Evolutionary conservation across 1,139 yeast genomes (phyloP), one percentile per base, ranked within the genome.

Genomic region (Yamadazyma mexicana): DNA sequence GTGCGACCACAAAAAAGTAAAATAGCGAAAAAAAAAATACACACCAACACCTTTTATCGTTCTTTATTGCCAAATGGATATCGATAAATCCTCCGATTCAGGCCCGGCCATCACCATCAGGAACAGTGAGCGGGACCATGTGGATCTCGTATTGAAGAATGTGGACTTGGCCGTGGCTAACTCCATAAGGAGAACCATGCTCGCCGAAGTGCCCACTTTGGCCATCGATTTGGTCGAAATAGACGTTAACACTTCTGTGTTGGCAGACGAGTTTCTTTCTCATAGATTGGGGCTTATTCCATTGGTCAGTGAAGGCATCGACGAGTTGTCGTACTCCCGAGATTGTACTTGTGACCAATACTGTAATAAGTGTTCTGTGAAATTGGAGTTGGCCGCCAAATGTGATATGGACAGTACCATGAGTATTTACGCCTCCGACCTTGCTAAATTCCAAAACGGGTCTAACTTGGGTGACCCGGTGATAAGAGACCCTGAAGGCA

Each of bases 301-400:
- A 1, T 69, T 92, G 39, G 84, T 84, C 48, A 83, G 95, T 54
- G 80, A 83, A 37, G 92, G 88, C 40, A 88, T 91, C 35, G 96
- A 89, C 42, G 72, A 79, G 45, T 63, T 87, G 48, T 76, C 84
- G 31, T 89, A 88, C 64, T 84, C 95, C 29, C 77, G 97, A 56
- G 98, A 92, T 61, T 92, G 99, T 64, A 89, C 95, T 31, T 92
- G 99, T 70, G 98, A 92, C 61, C 95, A 91, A 59, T 92, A 92
- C 66, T 92, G 99, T 66, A 89, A 88, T 44, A 84, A 86, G 62
- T 92, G 99, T 66, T 83, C 95, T 2, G 98, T 92, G 22, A 87
- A 84, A 50, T 75, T 92, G 45, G 83, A 86, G 46, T 69, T 92
- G 47, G 82, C 88, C 42, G 98, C 97, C 11, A 79, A 82, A 50